Percentiles rank a stretch among this genome's conserved stretches.
Evolutionary conservation across 2,329 filamentous ascomycete genomes (phyloP).

Genomic region (Aspergillus unguis): DNA sequence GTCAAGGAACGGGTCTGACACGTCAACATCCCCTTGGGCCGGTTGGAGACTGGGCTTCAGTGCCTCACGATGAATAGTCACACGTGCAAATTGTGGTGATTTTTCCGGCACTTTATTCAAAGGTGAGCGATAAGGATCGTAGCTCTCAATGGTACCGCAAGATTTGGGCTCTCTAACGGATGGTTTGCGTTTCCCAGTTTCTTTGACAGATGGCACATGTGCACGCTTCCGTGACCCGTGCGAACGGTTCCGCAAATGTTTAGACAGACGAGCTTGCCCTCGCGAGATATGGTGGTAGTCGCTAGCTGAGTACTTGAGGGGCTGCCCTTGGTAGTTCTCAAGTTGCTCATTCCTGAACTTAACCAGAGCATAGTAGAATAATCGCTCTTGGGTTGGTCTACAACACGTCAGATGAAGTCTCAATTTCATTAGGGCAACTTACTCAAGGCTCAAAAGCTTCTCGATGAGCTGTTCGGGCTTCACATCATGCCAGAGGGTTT

Average conservation of each 20-base stretch:
- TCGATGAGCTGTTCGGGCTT: constrained; percentile 67
- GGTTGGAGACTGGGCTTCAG: constrained; percentile 11
- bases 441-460: constrained; percentile 65
- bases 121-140: constrained; percentile 79
- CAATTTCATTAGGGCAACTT: constrained; percentile 33
- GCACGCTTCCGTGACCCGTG: constrained; percentile 25
- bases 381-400: constrained; percentile 83
- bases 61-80: constrained; percentile 62
- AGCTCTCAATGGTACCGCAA: constrained; percentile 57
- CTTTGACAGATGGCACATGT: constrained; percentile 38
- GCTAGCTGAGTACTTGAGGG: constrained; percentile 79
- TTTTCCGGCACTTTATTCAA: constrained; percentile 46
- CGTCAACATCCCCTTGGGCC: constrained; percentile 10
- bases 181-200: constrained; percentile 50
- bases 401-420: background rate
- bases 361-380: constrained; percentile 82
- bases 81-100: constrained; percentile 61
- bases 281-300: constrained; percentile 79
- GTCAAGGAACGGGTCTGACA: constrained; percentile 21
- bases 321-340: constrained; percentile 75
- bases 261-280: constrained; percentile 31
- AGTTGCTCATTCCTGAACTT: constrained; percentile 80
- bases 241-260: constrained; percentile 18
- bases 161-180: constrained; percentile 49
- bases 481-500: constrained; percentile 87